phyloP scores from a whole-genome alignment of 768 basidiomycete species.

The Cystofilobasidium capitatum region DNA sequence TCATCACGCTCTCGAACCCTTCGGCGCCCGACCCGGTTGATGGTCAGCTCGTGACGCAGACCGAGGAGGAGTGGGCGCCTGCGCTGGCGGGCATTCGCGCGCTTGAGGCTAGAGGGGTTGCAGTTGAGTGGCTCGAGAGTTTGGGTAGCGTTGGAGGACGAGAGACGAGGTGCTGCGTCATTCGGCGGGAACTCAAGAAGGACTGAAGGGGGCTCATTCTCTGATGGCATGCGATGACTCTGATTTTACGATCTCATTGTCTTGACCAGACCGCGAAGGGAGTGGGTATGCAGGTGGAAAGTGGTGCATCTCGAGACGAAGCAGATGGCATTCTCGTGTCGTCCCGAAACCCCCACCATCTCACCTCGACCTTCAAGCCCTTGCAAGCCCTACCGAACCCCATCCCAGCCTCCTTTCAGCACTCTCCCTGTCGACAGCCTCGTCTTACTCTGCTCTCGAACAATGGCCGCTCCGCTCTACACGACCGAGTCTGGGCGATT shows the following conservation, averaged over 20 bases:
- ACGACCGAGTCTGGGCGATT: slow-evolving; percentile 57
- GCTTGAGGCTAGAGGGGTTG: background rate
- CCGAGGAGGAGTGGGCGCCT: slow-evolving; percentile 1
- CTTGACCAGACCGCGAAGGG: no score
- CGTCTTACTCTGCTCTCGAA: background rate
- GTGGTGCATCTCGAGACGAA: background rate
- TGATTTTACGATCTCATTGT: no score
- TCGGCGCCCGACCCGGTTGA: slow-evolving; percentile 1
- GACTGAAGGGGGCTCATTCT: slow-evolving; percentile 12
- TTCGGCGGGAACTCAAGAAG: slow-evolving; percentile 27
- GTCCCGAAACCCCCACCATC: no score
- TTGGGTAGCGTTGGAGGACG: slow-evolving; percentile 22
- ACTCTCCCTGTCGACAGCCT: background rate
- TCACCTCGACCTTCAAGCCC: background rate
- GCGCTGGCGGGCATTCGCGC: background rate
- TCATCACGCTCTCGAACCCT: slow-evolving; percentile 61
- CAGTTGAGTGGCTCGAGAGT: slow-evolving; percentile 23
- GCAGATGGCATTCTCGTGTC: background rate
- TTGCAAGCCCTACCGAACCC: background rate
- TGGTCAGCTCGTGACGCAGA: background rate
- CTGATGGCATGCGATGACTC: background rate
- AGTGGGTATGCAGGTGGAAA: background rate
- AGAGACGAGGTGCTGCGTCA: slow-evolving; percentile 21
- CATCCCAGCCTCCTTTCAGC: background rate
- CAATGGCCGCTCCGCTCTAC: slow-evolving; percentile 73